These are phyloP conservation scores for Ballota nigra DNA, from an alignment of 257 asterid genomes.

Conservation along the genomic window DNA sequence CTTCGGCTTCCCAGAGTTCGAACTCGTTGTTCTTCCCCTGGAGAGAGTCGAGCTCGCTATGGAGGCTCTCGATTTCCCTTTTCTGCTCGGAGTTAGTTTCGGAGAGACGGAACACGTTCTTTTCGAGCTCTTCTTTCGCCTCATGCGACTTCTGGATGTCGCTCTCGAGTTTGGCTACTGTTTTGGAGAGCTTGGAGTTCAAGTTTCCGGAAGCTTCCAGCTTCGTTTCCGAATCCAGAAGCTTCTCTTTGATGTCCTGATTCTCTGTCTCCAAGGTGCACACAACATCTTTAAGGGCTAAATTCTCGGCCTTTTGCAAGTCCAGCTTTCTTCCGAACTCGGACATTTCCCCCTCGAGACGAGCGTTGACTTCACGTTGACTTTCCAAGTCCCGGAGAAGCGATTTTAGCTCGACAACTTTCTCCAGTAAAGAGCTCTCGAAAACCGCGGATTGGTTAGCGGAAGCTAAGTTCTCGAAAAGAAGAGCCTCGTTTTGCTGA, in stretches of 20 bases:
- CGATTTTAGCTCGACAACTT: constrained; percentile 42
- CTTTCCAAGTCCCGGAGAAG: constrained; percentile 49
- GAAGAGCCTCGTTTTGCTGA: constrained; percentile 48
- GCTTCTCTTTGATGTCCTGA: constrained; percentile 46
- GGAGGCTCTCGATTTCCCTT: constrained; percentile 57
- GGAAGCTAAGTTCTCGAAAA: constrained; percentile 52
- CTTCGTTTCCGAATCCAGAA: constrained; percentile 51
- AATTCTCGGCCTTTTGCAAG: constrained; percentile 55
- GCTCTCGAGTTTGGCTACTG: constrained; percentile 45
- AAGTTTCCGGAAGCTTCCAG: constrained; percentile 51
- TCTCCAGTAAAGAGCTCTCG: constrained; percentile 49
- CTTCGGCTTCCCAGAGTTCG: constrained; percentile 87
- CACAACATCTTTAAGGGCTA: constrained; percentile 51
- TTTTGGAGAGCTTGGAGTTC: constrained; percentile 46
- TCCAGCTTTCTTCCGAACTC: constrained; percentile 51
- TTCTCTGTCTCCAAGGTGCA: constrained; percentile 57
- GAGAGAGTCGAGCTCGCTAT: constrained; percentile 46
- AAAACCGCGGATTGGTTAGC: constrained; percentile 44
- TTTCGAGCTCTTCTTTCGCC: constrained; percentile 45
- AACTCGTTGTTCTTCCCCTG: constrained; percentile 54
- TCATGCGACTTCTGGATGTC: constrained; percentile 45
- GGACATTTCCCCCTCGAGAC: constrained; percentile 47
- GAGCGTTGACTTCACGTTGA: constrained; percentile 41
- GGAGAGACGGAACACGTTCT: constrained; percentile 41
- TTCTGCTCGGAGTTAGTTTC: constrained; percentile 47